phyloP scores from a whole-genome alignment of 495 filamentous ascomycete species.

The Letharia lupina region DNA sequence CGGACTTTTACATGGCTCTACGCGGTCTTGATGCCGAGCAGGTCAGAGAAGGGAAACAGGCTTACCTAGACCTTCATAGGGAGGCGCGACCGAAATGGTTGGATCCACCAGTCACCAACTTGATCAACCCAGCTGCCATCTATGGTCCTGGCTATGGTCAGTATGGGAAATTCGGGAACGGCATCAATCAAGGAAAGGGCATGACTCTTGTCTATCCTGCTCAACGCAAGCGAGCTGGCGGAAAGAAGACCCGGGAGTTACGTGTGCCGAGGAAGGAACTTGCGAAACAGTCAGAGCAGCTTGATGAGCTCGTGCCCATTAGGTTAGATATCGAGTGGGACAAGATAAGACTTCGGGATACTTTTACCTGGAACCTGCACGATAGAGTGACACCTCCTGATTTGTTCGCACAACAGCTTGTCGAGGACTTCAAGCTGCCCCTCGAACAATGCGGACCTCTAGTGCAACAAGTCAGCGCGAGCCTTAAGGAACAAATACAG shows the following conservation, averaged over 20 bases:
- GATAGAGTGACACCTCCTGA: constrained; percentile 73
- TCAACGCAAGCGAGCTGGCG: constrained; percentile 62
- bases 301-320: constrained; percentile 85
- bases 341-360: constrained; percentile 91
- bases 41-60: constrained; percentile 10
- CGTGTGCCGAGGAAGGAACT: constrained; percentile 68
- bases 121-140: constrained; percentile 49
- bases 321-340: constrained; percentile 92
- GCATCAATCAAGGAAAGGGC: constrained; percentile 38
- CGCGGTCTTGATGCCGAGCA: constrained; percentile 37
- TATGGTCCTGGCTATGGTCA: constrained; percentile 82
- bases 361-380: constrained; percentile 97
- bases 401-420: constrained; percentile 75
- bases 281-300: constrained; percentile 74
- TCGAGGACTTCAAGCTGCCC: constrained; percentile 84
- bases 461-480: constrained; percentile 65
- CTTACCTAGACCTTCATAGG: constrained; percentile 37
- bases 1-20: constrained; percentile 34
- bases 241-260: constrained; percentile 60
- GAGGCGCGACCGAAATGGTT: constrained; percentile 15
- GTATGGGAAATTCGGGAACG: constrained; percentile 71
- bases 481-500: constrained; percentile 79
- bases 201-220: constrained; percentile 63
- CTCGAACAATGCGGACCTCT: constrained; percentile 53
- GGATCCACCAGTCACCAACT: constrained; percentile 36